Percentiles rank a stretch among this genome's conserved stretches.
Evolutionary conservation across 768 basidiomycete genomes (phyloP).

Genomic region (Suillus plorans): DNA sequence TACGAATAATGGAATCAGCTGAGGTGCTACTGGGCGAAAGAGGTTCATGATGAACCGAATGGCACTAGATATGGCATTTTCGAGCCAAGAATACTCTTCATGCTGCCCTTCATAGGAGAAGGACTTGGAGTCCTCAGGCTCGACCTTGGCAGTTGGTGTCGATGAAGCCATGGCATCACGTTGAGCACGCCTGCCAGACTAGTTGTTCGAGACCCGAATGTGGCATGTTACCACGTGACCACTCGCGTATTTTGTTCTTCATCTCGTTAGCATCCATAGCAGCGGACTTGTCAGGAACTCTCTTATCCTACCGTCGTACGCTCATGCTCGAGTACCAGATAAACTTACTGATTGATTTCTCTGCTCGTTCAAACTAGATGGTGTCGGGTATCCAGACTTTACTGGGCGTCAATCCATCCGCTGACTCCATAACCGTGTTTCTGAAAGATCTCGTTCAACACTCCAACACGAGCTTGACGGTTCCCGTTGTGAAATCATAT

Average conservation of each 20-base stretch:
- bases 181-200: not conserved
- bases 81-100: not conserved
- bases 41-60: conserved; percentile 28
- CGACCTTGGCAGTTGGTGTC: conserved; percentile 6
- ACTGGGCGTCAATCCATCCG: conserved; percentile 52
- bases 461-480: conserved; percentile 13
- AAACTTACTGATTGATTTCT: not conserved
- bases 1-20: conserved; percentile 64
- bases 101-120: not conserved
- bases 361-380: conserved; percentile 11
- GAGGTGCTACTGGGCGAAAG: conserved; percentile 56
- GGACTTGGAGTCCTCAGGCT: conserved; percentile 4
- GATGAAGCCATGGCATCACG: conserved; percentile 6
- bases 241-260: not conserved
- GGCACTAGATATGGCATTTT: conserved; percentile 14
- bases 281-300: not conserved
- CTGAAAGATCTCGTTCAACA: conserved; percentile 33
- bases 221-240: not conserved
- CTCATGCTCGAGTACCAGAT: not conserved
- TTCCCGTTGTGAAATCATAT: conserved; percentile 74
- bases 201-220: not conserved
- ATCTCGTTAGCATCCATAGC: too few species aligned
- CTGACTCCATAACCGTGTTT: conserved; percentile 42
- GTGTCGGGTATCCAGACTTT: conserved; percentile 33
- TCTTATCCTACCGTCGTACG: not conserved